phyloP scores from a whole-genome alignment of 1,284 basidiomycete genomes.

The Athelia sp. region DNA sequence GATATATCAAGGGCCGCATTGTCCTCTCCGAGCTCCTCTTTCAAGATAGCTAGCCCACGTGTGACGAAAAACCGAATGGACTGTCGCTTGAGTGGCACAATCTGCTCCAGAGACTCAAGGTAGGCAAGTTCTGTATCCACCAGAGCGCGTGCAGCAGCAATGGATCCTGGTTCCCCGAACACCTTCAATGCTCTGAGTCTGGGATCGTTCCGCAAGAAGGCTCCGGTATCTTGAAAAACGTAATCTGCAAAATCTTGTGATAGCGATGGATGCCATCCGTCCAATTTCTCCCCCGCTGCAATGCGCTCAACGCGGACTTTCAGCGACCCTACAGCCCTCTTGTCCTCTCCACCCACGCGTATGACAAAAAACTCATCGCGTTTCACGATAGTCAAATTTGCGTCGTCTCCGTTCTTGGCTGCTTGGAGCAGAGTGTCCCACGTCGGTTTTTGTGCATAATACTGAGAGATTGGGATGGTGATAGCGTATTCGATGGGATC shows the following conservation, averaged over 20 bases:
- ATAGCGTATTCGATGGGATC: slow-evolving; percentile 42
- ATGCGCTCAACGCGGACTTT: background rate
- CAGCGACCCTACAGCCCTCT: background rate
- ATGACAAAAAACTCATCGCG: background rate
- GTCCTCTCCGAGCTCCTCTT: background rate
- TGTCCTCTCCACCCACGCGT: background rate
- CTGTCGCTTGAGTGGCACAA: background rate
- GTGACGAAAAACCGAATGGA: slow-evolving; percentile 1
- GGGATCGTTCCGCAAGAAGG: background rate
- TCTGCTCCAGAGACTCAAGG: background rate
- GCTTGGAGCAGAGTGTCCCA: slow-evolving; percentile 38
- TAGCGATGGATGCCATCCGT: background rate
- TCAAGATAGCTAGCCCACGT: background rate
- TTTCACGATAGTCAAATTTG: background rate
- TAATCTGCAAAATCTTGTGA: background rate
- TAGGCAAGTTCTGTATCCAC: background rate
- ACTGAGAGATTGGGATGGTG: slow-evolving; percentile 40
- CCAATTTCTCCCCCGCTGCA: background rate
- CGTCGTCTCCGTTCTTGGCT: slow-evolving; percentile 23
- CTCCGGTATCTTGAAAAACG: background rate
- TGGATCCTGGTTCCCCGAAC: background rate
- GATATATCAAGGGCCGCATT: background rate
- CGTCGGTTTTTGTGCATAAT: slow-evolving; percentile 39
- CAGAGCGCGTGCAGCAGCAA: background rate
- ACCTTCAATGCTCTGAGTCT: background rate